Conservation (phyloP, 208 protist species). For the Wallacemonas sp. region DNA sequence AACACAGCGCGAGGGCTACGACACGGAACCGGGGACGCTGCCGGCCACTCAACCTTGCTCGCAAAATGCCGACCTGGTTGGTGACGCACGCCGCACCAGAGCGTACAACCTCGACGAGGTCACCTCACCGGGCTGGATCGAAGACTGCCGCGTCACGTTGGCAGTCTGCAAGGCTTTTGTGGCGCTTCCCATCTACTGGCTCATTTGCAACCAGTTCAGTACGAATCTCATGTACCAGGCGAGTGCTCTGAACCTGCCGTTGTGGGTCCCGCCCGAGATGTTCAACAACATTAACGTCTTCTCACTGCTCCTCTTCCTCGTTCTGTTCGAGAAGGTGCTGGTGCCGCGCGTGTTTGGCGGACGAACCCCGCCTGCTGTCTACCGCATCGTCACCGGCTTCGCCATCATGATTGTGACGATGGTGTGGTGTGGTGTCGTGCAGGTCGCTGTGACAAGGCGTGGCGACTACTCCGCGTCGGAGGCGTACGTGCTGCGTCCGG, state of each 20-base stretch:
- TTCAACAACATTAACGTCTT: slow-evolving; percentile 79
- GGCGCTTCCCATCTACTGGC: slow-evolving; percentile 71
- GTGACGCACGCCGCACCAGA: not conserved
- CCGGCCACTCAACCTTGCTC: too few species aligned
- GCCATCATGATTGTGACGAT: slow-evolving; percentile 49
- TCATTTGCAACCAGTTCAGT: slow-evolving; percentile 71
- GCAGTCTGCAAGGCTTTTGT: slow-evolving; percentile 47
- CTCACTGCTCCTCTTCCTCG: slow-evolving; percentile 50
- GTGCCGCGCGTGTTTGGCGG: slow-evolving; percentile 33
- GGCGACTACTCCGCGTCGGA: slow-evolving; percentile 44
- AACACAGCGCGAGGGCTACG: not conserved
- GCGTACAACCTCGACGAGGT: not conserved
- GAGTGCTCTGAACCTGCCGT: slow-evolving; percentile 36
- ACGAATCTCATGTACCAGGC: slow-evolving; percentile 67
- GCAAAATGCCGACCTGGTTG: too few species aligned
- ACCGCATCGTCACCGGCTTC: slow-evolving; percentile 42
- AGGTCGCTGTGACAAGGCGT: slow-evolving; percentile 35
- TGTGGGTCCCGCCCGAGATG: slow-evolving; percentile 45
- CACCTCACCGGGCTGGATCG: slow-evolving; percentile 22
- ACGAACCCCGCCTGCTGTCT: slow-evolving; percentile 17
- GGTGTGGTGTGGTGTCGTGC: slow-evolving; percentile 57
- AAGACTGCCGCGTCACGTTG: slow-evolving; percentile 43
- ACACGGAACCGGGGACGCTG: too few species aligned
- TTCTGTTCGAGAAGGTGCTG: slow-evolving; percentile 40
- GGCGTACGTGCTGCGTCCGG: slow-evolving; percentile 36